Base-by-base conservation (phyloP, 257 asterid species). In the Vinca minor region DNA sequence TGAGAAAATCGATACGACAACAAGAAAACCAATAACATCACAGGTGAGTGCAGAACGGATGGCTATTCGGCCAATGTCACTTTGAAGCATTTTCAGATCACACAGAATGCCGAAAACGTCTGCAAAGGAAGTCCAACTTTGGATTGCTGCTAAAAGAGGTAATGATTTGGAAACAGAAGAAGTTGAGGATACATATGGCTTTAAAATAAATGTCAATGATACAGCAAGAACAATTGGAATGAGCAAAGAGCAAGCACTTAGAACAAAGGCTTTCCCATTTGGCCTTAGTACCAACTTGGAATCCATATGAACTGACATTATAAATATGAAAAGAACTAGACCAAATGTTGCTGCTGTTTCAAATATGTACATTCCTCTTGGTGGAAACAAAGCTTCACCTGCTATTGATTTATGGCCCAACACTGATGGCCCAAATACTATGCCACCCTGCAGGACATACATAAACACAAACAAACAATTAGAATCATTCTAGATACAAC, bases 391-490 rank as follows among this genome's bases (percentile, higher is more conserved):
- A 0, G 8, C 5, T 0, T 46, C 18, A 17, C 83, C 79, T 57
- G 82, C 13, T 44, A 52, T 2, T 1, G 54, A 46, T 0, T 59
- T 18, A 58, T 76, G 86, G 7, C 95, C 91, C 18, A 90, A 54
- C 2, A 83, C 1, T 18, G 97, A 87, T 56, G 96, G 95, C 5
- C 97, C 97, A 39, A 77, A 79, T 2, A 87, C 4, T 41, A 90
- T 65, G 0, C 96, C 97, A 15, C 91, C 87, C 97, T 89, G 78
- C 47, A 42, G 18, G n/a, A n/a, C 11, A 58, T 26, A 2, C 7
- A 34, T 7, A 25, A 15, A 41, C 31, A 15, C 13, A 47, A 53
- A 8, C 17, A n/a, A n/a, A n/a, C n/a, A n/a, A n/a, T n/a, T n/a
- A n/a, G n/a, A n/a, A n/a, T n/a, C n/a, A n/a, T n/a, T n/a, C n/a